Evolutionary conservation across 2,329 filamentous ascomycete genomes (phyloP).

Genomic region (Hymenoscyphus scutula): DNA sequence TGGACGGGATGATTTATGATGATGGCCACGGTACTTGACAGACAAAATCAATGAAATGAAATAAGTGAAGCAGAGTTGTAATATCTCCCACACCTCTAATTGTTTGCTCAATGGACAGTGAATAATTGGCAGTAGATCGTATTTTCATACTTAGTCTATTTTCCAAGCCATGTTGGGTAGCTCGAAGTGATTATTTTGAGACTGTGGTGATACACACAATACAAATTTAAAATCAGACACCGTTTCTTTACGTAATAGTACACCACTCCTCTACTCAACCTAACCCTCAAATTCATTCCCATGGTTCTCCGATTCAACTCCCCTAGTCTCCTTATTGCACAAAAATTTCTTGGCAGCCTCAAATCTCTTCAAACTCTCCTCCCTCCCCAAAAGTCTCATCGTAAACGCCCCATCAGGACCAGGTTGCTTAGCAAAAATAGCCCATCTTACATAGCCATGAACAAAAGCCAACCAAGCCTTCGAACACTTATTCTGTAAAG

Average conservation of each 20-base stretch:
- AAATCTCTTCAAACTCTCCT: constrained; percentile 46
- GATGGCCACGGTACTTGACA: constrained; percentile 13
- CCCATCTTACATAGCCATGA: constrained; percentile 56
- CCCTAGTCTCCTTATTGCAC: neutral
- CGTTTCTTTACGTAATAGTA: neutral
- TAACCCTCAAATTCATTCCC: neutral
- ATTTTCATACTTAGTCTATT: too few species aligned
- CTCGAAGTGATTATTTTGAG: too few species aligned
- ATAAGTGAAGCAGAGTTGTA: neutral
- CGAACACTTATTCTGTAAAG: neutral
- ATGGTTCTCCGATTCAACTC: neutral
- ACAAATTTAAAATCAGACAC: neutral
- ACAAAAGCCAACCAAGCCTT: constrained; percentile 44
- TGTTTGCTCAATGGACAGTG: too few species aligned
- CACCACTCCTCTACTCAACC: neutral
- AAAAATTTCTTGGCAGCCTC: constrained; percentile 23
- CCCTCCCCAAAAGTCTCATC: constrained; percentile 54
- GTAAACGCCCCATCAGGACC: constrained; percentile 53
- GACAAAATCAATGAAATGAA: neutral
- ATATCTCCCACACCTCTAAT: too few species aligned
- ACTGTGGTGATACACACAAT: neutral
- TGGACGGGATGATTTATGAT: constrained; percentile 18
- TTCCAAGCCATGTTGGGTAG: too few species aligned
- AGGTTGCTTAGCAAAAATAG: constrained; percentile 49
- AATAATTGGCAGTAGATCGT: too few species aligned